Evolutionary conservation across 805 yeast genomes (phyloP).

Genomic region (Candida endomychidarum): DNA sequence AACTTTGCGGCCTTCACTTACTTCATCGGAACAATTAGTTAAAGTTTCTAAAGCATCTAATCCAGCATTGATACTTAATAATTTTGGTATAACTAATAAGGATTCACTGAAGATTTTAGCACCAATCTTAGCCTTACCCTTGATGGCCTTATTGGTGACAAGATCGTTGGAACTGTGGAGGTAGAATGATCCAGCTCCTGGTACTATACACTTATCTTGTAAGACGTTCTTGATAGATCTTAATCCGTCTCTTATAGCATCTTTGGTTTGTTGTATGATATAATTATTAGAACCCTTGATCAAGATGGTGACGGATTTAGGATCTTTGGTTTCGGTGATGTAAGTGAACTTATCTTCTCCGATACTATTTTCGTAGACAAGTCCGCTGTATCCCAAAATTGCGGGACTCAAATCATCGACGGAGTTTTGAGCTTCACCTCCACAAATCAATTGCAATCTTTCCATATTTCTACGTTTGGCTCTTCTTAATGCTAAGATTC

Average conservation of each 20-base stretch:
- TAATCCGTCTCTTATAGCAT: slow-evolving; percentile 95
- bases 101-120: slow-evolving; percentile 93
- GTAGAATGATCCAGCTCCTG: slow-evolving; percentile 98
- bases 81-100: slow-evolving; percentile 86
- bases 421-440: slow-evolving; percentile 97
- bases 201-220: slow-evolving; percentile 80
- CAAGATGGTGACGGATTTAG: slow-evolving; percentile 86
- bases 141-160: slow-evolving; percentile 50
- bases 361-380: slow-evolving; percentile 85
- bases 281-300: slow-evolving; percentile 93
- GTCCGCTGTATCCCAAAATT: slow-evolving; percentile 84
- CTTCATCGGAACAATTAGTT: slow-evolving; percentile 85
- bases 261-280: slow-evolving; percentile 87
- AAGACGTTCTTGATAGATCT: slow-evolving; percentile 92
- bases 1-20: slow-evolving; percentile 74
- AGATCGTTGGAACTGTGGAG: slow-evolving; percentile 76
- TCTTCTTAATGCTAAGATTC: slow-evolving; percentile 90
- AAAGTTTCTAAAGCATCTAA: slow-evolving; percentile 88
- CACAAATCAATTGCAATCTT: slow-evolving; percentile 91
- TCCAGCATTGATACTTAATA: slow-evolving; percentile 89
- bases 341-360: slow-evolving; percentile 98
- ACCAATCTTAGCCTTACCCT: slow-evolving; percentile 89
- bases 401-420: slow-evolving; percentile 86
- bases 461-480: slow-evolving; percentile 99
- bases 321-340: slow-evolving; percentile 85